phyloP scores from a whole-genome alignment of 1,284 basidiomycete genomes.

The Boletus smithii region DNA sequence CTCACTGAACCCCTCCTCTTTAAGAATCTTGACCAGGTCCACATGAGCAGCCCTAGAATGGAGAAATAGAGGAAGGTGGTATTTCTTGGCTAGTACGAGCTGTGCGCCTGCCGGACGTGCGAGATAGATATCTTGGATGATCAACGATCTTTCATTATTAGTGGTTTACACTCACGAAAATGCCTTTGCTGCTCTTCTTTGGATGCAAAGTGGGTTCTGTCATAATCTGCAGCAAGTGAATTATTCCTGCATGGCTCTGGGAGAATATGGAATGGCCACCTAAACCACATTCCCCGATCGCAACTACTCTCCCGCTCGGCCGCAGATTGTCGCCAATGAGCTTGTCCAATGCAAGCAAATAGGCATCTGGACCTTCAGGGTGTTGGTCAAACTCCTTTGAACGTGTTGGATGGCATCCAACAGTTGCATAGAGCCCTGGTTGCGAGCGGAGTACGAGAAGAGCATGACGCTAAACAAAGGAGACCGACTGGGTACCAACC shows the following conservation, averaged over 20 bases:
- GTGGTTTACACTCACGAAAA: constrained; percentile 50
- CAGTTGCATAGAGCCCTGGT: constrained; percentile 70
- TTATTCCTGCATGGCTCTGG: not conserved
- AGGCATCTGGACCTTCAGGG: constrained; percentile 59
- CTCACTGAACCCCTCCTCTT: constrained; percentile 61
- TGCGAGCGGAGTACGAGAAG: not conserved
- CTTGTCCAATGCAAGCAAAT: constrained; percentile 58
- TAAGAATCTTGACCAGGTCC: constrained; percentile 70
- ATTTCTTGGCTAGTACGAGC: constrained; percentile 67
- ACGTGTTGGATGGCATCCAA: constrained; percentile 88
- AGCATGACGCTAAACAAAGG: not conserved
- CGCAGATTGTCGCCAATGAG: constrained; percentile 55
- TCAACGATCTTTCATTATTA: not conserved
- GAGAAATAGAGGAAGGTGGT: constrained; percentile 78
- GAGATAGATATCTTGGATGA: not conserved
- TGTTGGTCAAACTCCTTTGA: constrained; percentile 69
- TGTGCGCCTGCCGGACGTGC: constrained; percentile 46
- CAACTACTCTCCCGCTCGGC: constrained; percentile 62
- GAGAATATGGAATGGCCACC: constrained; percentile 43
- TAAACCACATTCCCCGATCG: constrained; percentile 85
- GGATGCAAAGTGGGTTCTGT: constrained; percentile 71
- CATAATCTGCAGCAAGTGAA: constrained; percentile 61
- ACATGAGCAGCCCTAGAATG: constrained; percentile 77
- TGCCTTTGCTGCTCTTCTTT: constrained; percentile 62
- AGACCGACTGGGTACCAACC: constrained; percentile 36